A percentile compares a stretch with the other conserved stretches of the same genome.
These are phyloP conservation scores for Podospora pseudoanserina DNA, from an alignment of 495 filamentous ascomycete genomes.

Conservation along the genomic window DNA sequence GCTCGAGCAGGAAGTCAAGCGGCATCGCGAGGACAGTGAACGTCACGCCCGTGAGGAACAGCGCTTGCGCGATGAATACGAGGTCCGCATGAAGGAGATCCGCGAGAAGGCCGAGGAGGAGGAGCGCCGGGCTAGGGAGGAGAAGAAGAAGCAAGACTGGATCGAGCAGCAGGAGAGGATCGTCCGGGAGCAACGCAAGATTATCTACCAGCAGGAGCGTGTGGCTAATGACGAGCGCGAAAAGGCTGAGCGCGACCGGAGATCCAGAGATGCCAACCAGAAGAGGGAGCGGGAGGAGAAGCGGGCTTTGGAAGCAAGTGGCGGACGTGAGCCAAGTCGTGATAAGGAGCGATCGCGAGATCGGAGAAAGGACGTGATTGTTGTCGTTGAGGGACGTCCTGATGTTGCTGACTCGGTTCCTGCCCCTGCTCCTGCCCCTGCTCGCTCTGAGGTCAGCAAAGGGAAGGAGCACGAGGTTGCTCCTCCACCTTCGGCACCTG, in stretches of 20 bases:
- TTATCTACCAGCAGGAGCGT: constrained; percentile 25
- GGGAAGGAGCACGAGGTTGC: neutral
- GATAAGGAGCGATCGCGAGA: constrained; percentile 17
- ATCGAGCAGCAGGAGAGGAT: constrained; percentile 25
- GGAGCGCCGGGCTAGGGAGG: constrained; percentile 1
- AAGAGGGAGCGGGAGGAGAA: constrained; percentile 6
- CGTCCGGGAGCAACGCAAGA: constrained; percentile 28
- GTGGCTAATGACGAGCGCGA: constrained; percentile 22
- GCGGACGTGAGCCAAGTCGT: constrained; percentile 11
- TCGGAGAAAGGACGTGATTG: constrained; percentile 1
- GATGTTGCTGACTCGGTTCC: neutral
- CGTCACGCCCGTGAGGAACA: constrained; percentile 25
- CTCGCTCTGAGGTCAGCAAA: neutral
- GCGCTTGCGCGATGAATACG: constrained; percentile 25
- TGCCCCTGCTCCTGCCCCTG: neutral
- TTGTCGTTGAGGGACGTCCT: neutral
- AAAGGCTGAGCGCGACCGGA: constrained; percentile 20
- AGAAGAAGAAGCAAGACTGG: constrained; percentile 17
- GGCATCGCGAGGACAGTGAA: constrained; percentile 28
- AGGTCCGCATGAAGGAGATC: constrained; percentile 23
- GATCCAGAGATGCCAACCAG: constrained; percentile 1
- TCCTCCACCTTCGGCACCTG: constrained; percentile 3
- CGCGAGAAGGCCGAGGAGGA: constrained; percentile 16
- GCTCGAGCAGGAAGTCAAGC: constrained; percentile 23
- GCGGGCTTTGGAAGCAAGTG: neutral